Base-by-base conservation (phyloP, 768 basidiomycete genomes). In the Imleria badia region DNA sequence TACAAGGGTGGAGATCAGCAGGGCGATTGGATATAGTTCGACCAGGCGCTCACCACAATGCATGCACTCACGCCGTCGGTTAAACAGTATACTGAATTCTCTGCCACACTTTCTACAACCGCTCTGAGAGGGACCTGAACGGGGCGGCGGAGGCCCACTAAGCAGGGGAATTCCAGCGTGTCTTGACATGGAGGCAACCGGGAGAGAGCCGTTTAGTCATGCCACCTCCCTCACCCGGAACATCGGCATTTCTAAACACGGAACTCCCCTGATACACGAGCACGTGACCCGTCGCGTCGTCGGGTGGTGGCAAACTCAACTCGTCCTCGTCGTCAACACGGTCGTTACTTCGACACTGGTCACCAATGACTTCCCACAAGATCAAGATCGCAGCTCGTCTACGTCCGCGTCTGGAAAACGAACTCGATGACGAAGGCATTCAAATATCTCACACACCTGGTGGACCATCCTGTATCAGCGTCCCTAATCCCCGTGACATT, bases 361-460 rank as follows among this genome's bases (percentile, higher is more conserved):
- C 22, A 22, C 3, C 26, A 3, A 69, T 70, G 67, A 2, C 61
- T 7, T 41, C 53, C 4, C 75, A 82, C 63, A 87, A 81, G 66
- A 81, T 91, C 66, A 83, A 80, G 71, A 88, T 91, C 57, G 81
- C 84, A 0, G 87, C 87, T 23, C 83, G 89, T 23, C 77, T 91
- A 29, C 77, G 89, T 10, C 89, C 89, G 0, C 72, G 78, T n/a
- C 75, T 90, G 12, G 65, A 76, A 3, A 78, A 76, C 53, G 89
- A 90, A 65, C 62, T 82, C 29, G 80, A 82, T 51, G 89, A 90
- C 65, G 77, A 80, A 45, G 78, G 80, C 17, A 73, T 90, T 50
- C 74, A 77, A 52, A 76, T 89, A 40, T 71, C 76, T 45, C 80
- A 79, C 47, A 60, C 68, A 6, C 67, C 76, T 6, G 73, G 72